phyloP scores from a whole-genome alignment of 306 rosid species.

The Fragaria nilgerrensis region DNA sequence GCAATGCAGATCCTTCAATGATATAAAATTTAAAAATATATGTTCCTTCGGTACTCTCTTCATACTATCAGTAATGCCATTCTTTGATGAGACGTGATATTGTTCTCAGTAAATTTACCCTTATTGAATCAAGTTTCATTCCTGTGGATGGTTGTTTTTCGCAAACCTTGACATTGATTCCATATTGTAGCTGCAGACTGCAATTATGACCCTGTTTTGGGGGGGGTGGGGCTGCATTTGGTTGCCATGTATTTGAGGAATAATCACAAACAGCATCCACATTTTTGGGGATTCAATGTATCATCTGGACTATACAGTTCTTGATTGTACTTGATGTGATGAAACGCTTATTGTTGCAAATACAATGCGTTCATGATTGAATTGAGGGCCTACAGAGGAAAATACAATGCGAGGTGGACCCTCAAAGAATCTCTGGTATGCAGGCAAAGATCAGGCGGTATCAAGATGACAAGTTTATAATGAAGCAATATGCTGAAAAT shows the following conservation, averaged over 20 bases:
- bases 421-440: conserved; percentile 79
- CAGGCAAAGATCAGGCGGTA: conserved; percentile 83
- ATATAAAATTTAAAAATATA: no score
- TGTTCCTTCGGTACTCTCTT: not conserved
- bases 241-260: conserved; percentile 84
- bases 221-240: conserved; percentile 66
- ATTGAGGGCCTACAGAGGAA: conserved; percentile 92
- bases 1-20: no score
- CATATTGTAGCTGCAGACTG: conserved; percentile 59
- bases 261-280: conserved; percentile 52
- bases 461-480: conserved; percentile 79
- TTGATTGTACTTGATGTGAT: conserved; percentile 95
- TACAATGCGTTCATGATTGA: conserved; percentile 97
- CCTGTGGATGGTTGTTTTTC: conserved; percentile 12
- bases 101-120: not conserved
- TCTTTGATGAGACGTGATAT: not conserved
- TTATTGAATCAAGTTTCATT: not conserved
- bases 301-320: conserved; percentile 79
- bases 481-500: conserved; percentile 92
- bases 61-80: not conserved
- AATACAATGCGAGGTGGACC: conserved; percentile 72
- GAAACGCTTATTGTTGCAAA: conserved; percentile 97
- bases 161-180: conserved; percentile 18
- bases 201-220: conserved; percentile 50
- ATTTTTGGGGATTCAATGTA: conserved; percentile 91